Conservation (phyloP, 2,329 filamentous ascomycete genomes). For the Neonectria hederae region DNA sequence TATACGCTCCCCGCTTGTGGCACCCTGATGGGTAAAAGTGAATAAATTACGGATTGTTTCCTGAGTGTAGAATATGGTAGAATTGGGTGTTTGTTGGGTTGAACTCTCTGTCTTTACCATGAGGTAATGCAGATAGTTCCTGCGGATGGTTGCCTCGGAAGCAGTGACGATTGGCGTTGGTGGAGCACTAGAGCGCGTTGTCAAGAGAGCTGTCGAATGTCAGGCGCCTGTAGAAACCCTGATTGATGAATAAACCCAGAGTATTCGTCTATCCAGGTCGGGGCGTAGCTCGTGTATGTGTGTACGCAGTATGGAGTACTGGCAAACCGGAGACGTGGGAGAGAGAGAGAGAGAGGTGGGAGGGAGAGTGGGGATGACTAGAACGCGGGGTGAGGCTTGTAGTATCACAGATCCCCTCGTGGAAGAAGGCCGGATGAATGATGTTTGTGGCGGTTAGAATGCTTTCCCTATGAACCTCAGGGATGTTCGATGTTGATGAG, state of each 20-base stretch:
- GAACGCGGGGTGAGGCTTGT: neutral
- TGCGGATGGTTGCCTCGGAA: conserved; percentile 15
- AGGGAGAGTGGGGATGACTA: neutral
- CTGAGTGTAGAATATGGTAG: neutral
- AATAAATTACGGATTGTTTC: neutral
- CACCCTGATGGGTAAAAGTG: neutral
- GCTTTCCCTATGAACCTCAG: neutral
- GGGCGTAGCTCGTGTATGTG: neutral
- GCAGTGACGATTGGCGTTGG: conserved; percentile 19
- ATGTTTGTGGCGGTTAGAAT: neutral
- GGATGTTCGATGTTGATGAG: neutral
- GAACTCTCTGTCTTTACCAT: neutral
- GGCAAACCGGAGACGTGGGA: neutral
- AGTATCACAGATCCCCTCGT: neutral
- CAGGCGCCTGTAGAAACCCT: neutral
- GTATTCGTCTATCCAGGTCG: conserved; percentile 17
- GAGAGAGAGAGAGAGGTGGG: neutral
- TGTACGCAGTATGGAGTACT: neutral
- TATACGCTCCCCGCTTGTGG: neutral
- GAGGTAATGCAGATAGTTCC: conserved; percentile 1
- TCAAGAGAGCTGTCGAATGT: neutral
- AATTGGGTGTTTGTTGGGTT: neutral
- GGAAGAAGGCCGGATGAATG: neutral
- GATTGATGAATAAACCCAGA: conserved; percentile 20
- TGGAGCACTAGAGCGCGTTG: conserved; percentile 11